Base-by-base conservation (phyloP, 2,329 filamentous ascomycete genomes). In the Exophiala bonariae region DNA sequence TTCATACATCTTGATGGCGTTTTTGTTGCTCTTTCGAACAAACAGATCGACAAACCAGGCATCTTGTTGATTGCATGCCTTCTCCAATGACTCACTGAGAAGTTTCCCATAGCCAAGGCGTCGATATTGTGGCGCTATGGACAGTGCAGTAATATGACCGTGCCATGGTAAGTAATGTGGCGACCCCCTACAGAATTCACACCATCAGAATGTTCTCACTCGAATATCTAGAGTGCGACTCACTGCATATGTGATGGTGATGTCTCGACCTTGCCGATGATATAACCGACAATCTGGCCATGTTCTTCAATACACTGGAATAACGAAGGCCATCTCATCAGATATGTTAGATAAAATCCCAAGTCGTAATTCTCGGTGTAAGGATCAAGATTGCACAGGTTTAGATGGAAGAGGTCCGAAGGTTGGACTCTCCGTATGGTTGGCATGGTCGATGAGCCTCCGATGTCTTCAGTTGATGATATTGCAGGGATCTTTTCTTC, bases 111-210 rank as follows among this genome's bases (percentile, higher is more conserved):
- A 87, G 13, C 93, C 92, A 13, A 93, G 79, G 34, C 93, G 82
- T 20, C 93, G 85, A 40, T 89, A 89, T 47, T 86, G 82, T 0
- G 93, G 93, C 1, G 92, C 86, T 16, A 99, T 89, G 0, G 93
- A 97, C 41, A 99, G 77, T 28, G 92, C 93, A 3, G 93, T 99
- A 64, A 99, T 95, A 70, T 99, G 93, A 16, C 90, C 92, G 72
- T 99, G 93, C 89, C 90, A 97, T n/a, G 92, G 92, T n/a, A 96
- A 85, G 72, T 95, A 95, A 72, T 96, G 90, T 61, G 85, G 79
- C 40, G 89, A 93, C 22, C 41, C 46, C 37, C 56, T 57, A 23
- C 33, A 37, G 41, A n/a, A 47, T 22, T 18, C 22, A 39, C 23
- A 14, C 18, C 32, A 41, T 47, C 32, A 50, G 32, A 22, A 22